Base-by-base conservation (phyloP, 2,329 filamentous ascomycete species). In the Grosmannia huntii region DNA sequence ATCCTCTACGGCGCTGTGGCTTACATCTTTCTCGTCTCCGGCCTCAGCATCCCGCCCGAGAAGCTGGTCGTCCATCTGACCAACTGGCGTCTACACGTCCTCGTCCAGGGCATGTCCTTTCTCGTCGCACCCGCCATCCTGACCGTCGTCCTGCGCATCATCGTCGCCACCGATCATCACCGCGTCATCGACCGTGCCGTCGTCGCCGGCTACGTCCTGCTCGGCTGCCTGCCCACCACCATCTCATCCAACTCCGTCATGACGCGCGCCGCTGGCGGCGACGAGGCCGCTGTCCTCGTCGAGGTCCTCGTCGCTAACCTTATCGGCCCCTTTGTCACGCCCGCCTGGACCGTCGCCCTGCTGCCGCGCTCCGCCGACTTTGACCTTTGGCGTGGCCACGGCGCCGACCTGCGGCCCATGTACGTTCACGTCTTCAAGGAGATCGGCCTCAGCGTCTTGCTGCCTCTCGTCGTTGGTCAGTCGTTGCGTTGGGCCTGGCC, bases 181-280 rank as follows among this genome's bases (percentile, higher is more conserved):
- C 70, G 79, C 1, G 77, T 76, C 25, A 83, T 88, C 65, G 82
- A 86, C 57, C 74, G 80, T 0, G 81, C 82, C 59, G 75, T 89
- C 48, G 71, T 89, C 33, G 78, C 86, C 3, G 86, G 86, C 11
- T 81, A 88, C 67, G 76, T 88, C 3, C 80, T 86, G 46, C 76
- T 83, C 1, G 78, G 82, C n/a, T 85, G 81, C 65, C 80, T 87
- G 5, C 85, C 86, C 1, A 89, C 86, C 0, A 89, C 86, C 0
- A 86, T 89, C 64, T 80, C 83, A 9, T 87, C 82, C 52, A 89
- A 89, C 67, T 83, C 87, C 9, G 83, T 89, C 48, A 88, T 89
- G 84, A 89, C 86, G 6, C 73, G 84, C 28, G 76, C 81, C 46
- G 81, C 86, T 5, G 55, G 44, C 9, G 58, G 58, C 44, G 58